These are phyloP conservation scores for Acanthamoeba quina DNA, from an alignment of 208 protist species.

Conservation along the genomic window DNA sequence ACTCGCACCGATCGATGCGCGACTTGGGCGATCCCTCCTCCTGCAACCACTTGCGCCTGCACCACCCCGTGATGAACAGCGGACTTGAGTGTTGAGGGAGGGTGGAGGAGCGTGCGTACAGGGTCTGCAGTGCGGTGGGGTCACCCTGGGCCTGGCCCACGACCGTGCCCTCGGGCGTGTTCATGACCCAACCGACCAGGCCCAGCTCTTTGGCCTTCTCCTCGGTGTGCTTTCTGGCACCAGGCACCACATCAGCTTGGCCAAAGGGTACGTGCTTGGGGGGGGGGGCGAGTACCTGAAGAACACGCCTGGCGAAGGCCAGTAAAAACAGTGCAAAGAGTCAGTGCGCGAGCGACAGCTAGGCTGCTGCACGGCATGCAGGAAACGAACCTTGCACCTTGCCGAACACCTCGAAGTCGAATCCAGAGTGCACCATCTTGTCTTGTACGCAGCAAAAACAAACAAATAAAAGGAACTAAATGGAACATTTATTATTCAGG, in stretches of 20 bases:
- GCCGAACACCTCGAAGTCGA: slow-evolving; percentile 69
- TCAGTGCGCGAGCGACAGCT: too few relatives aligned
- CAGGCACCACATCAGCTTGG: too few relatives aligned
- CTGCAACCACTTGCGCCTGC: slow-evolving; percentile 58
- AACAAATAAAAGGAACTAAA: neutral
- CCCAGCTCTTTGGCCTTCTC: slow-evolving; percentile 42
- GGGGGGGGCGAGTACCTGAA: neutral
- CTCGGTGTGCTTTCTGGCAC: slow-evolving; percentile 2
- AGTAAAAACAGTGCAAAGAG: neutral
- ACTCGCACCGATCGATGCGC: neutral
- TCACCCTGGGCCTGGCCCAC: slow-evolving; percentile 67
- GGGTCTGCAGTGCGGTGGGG: neutral
- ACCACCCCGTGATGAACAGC: too few relatives aligned
- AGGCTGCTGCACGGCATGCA: too few relatives aligned
- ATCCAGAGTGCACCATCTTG: neutral
- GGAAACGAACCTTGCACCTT: slow-evolving; percentile 53
- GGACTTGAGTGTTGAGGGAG: too few relatives aligned
- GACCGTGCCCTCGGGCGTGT: slow-evolving; percentile 34
- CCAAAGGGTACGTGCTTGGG: too few relatives aligned
- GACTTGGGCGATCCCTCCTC: slow-evolving; percentile 54
- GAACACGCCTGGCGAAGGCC: neutral
- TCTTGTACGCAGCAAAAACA: neutral
- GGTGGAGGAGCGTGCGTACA: neutral
- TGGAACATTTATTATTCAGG: neutral
- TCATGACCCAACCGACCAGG: slow-evolving; percentile 69